Evolutionary conservation across 2,329 filamentous ascomycete species (phyloP).

Genomic region (Pseudogymnoascus sp.): DNA sequence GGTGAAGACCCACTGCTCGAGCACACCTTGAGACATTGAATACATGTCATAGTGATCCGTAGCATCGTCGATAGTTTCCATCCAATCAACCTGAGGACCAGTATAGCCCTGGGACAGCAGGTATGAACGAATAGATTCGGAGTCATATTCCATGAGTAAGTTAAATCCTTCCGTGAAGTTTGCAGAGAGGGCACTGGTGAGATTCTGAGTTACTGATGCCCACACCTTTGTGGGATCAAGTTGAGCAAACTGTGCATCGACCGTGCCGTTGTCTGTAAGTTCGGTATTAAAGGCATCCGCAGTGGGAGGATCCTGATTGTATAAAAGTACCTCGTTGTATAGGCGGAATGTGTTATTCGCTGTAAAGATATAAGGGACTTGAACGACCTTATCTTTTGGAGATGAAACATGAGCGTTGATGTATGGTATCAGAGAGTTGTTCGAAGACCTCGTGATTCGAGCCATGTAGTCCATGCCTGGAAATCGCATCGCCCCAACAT

Average conservation of each 20-base stretch:
- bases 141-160: slow-evolving; percentile 13
- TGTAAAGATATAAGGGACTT: slow-evolving; percentile 11
- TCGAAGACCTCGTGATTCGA: slow-evolving; percentile 17
- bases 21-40: slow-evolving; percentile 29
- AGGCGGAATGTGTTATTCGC: slow-evolving; percentile 9
- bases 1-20: slow-evolving; percentile 30
- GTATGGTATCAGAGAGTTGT: slow-evolving; percentile 9
- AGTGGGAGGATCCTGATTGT: slow-evolving; percentile 21
- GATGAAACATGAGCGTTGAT: neutral
- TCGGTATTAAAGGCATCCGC: slow-evolving; percentile 5
- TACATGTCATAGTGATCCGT: slow-evolving; percentile 31
- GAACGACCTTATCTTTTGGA: neutral
- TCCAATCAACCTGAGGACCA: slow-evolving; percentile 14
- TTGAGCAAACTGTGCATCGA: neutral
- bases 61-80: slow-evolving; percentile 21
- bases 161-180: neutral
- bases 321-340: slow-evolving; percentile 16
- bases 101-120: neutral
- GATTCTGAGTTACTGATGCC: neutral
- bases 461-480: slow-evolving; percentile 29
- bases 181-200: neutral
- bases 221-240: slow-evolving; percentile 6
- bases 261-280: neutral
- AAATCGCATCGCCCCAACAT: slow-evolving; percentile 35
- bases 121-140: slow-evolving; percentile 14